Conservation (phyloP, 129 eudicot genomes). For the Lactuca saligna region DNA sequence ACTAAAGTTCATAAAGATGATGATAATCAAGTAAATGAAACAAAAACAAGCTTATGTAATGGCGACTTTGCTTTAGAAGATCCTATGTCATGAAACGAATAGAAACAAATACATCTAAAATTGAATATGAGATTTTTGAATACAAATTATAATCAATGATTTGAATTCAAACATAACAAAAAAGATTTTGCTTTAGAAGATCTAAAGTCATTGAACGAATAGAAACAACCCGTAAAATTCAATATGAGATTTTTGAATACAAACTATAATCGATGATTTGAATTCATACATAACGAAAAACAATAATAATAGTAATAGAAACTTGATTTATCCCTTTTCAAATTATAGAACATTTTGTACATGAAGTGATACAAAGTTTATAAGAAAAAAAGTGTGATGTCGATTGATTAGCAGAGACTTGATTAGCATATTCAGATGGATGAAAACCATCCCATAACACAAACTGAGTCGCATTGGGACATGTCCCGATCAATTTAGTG, state of each 20-base stretch:
- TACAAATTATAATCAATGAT: constrained; percentile 9
- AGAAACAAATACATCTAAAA: not conserved
- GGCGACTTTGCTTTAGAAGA: constrained; percentile 12
- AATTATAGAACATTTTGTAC: constrained; percentile 33
- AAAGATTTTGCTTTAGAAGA: constrained; percentile 14
- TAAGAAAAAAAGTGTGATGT: constrained; percentile 8
- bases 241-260: constrained; percentile 13
- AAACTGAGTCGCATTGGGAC: constrained; percentile 67
- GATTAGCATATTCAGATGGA: constrained; percentile 78
- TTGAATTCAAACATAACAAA: constrained; percentile 17
- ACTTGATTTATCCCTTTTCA: not conserved
- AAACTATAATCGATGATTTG: constrained; percentile 10
- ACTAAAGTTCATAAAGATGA: constrained; percentile 15
- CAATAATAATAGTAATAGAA: constrained; percentile 16
- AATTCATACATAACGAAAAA: constrained; percentile 21
- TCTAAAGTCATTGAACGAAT: not conserved
- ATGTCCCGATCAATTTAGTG: constrained; percentile 77
- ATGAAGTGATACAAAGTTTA: constrained; percentile 37
- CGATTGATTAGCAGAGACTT: constrained; percentile 53
- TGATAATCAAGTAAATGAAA: not conserved
- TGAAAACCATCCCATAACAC: constrained; percentile 99
- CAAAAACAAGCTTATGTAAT: constrained; percentile 1
- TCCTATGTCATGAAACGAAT: not conserved
- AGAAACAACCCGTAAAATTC: not conserved
- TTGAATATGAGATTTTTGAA: constrained; percentile 10